phyloP scores from a whole-genome alignment of 169 alveolate species.

The Ichthyophthirius multifiliis region DNA sequence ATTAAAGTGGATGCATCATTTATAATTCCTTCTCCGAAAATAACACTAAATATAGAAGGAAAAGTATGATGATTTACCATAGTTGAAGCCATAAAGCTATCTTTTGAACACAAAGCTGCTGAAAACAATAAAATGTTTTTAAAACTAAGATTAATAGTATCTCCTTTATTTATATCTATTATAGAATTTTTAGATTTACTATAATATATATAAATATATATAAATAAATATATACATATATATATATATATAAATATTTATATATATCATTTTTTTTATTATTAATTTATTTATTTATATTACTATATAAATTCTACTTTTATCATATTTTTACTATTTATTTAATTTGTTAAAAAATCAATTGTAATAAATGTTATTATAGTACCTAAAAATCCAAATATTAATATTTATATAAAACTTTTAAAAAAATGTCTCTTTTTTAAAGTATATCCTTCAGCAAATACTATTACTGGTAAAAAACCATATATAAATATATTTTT shows the following conservation, averaged over 20 bases:
- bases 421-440: slow-evolving; percentile 9
- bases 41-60: not conserved
- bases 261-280: no score
- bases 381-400: not conserved
- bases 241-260: no score
- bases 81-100: not conserved
- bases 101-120: not conserved
- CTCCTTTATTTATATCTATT: not conserved
- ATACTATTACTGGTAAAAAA: not conserved
- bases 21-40: not conserved
- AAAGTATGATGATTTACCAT: not conserved
- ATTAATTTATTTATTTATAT: no score
- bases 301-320: no score
- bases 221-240: no score
- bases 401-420: not conserved
- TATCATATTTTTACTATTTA: not conserved
- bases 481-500: not conserved
- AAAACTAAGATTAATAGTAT: no score
- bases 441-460: slow-evolving; percentile 2
- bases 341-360: not conserved
- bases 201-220: no score
- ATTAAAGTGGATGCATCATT: not conserved
- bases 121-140: not conserved
- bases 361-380: not conserved
- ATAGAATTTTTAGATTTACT: not conserved